Percentiles rank a stretch among this genome's conserved stretches.
phyloP scores from a whole-genome alignment of 2,329 filamentous ascomycete species.

The Alternaria consortialis region DNA sequence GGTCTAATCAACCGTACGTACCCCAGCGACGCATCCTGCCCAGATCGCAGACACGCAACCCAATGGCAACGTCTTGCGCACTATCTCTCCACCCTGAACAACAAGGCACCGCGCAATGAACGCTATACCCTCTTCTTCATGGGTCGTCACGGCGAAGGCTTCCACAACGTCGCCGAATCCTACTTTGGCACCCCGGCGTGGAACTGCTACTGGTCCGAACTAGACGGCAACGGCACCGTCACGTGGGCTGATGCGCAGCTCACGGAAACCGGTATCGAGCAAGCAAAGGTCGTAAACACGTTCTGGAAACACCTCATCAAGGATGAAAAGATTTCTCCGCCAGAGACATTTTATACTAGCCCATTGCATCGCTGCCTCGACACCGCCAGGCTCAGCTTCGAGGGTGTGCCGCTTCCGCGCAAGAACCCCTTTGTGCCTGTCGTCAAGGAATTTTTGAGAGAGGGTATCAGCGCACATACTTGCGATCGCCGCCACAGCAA shows the following conservation, averaged over 20 bases:
- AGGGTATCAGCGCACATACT: constrained; percentile 73
- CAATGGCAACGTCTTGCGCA: constrained; percentile 72
- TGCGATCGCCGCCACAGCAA: constrained; percentile 70
- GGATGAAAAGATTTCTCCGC: constrained; percentile 65
- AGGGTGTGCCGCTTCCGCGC: constrained; percentile 61
- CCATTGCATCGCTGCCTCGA: constrained; percentile 70
- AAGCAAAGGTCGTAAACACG: constrained; percentile 66
- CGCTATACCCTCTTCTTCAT: constrained; percentile 74
- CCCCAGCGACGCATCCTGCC: constrained; percentile 58
- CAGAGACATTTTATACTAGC: constrained; percentile 71
- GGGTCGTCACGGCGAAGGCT: constrained; percentile 74
- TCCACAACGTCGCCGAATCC: constrained; percentile 70
- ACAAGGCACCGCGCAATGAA: constrained; percentile 54
- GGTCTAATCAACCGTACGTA: constrained; percentile 72
- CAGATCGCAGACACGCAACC: constrained; percentile 56
- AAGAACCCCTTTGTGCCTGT: constrained; percentile 64
- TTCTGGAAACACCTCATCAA: constrained; percentile 66
- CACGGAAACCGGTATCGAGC: constrained; percentile 64
- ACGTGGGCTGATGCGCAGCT: constrained; percentile 72
- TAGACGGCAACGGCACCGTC: constrained; percentile 69
- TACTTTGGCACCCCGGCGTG: constrained; percentile 74
- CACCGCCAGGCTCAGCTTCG: constrained; percentile 71
- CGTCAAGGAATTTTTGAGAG: constrained; percentile 72
- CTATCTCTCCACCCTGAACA: constrained; percentile 66
- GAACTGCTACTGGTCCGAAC: constrained; percentile 74